Conservation (phyloP, 1,284 basidiomycete genomes). For the Austroboletus niveus region DNA sequence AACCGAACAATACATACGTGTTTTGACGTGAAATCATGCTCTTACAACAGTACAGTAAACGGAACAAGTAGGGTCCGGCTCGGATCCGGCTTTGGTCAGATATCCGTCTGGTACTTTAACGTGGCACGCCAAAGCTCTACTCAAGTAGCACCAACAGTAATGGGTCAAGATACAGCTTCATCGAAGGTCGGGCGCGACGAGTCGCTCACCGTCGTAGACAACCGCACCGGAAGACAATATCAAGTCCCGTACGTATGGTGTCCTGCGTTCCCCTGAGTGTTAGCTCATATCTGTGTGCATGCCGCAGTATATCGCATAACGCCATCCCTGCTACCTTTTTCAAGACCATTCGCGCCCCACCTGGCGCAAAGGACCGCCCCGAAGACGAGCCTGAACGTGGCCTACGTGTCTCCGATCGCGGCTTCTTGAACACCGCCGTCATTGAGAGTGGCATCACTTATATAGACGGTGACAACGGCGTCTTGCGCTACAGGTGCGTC, state of each 20-base stretch:
- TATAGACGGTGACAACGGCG: slow-evolving; percentile 84
- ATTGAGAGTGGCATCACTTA: slow-evolving; percentile 80
- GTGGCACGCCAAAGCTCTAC: not conserved
- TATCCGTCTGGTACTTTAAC: not conserved
- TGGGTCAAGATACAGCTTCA: slow-evolving; percentile 26
- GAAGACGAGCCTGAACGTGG: slow-evolving; percentile 86
- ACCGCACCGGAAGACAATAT: slow-evolving; percentile 80
- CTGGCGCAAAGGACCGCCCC: slow-evolving; percentile 56
- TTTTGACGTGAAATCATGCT: slow-evolving; percentile 17
- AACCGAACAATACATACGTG: not conserved
- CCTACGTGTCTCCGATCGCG: slow-evolving; percentile 73
- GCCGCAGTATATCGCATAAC: slow-evolving; percentile 67
- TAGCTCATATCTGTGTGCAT: slow-evolving; percentile 2
- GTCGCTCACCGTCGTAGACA: slow-evolving; percentile 72
- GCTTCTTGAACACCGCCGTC: slow-evolving; percentile 85
- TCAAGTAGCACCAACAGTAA: slow-evolving; percentile 2
- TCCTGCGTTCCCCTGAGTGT: not conserved
- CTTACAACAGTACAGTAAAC: too few relatives aligned
- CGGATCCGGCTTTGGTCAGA: slow-evolving; percentile 7
- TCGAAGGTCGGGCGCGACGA: slow-evolving; percentile 29
- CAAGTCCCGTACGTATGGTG: slow-evolving; percentile 61
- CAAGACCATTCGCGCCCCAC: slow-evolving; percentile 66
- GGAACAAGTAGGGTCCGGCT: not conserved
- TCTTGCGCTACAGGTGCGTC: slow-evolving; percentile 67
- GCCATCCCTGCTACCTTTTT: slow-evolving; percentile 78